phyloP scores from a whole-genome alignment of 306 rosid genomes.

The Fagus sylvatica region DNA sequence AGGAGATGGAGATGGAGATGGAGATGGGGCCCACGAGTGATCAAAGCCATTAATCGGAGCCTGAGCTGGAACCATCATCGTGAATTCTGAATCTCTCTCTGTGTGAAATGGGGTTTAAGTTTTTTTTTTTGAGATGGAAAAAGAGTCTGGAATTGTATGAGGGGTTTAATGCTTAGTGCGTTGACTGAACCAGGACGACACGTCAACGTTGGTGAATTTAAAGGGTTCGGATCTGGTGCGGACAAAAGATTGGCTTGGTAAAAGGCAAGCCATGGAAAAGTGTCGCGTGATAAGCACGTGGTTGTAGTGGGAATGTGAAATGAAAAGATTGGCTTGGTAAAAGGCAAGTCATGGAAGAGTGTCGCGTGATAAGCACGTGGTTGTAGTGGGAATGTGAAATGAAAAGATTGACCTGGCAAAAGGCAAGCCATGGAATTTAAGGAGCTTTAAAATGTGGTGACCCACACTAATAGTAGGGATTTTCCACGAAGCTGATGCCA shows the following conservation, averaged over 20 bases:
- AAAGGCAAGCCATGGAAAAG: no score
- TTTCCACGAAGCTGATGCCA: no score
- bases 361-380: background rate
- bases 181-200: constrained; percentile 17
- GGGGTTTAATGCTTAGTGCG: constrained; percentile 12
- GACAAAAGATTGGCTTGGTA: no score
- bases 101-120: background rate
- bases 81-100: background rate
- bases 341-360: no score
- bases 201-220: constrained; percentile 32
- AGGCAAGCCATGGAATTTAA: background rate
- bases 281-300: background rate
- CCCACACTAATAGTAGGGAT: no score
- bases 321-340: no score
- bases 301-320: background rate
- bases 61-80: constrained; percentile 33
- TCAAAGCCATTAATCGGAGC: constrained; percentile 18
- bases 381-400: background rate
- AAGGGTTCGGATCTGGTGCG: background rate
- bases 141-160: no score
- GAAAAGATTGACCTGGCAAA: no score
- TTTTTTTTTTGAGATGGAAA: background rate
- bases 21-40: constrained; percentile 27
- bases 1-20: constrained; percentile 11
- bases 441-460: no score